Evolutionary conservation across 805 yeast genomes (phyloP), one percentile per base, ranked within the genome.

Genomic region (Kregervanrija pseudodelftensis): DNA sequence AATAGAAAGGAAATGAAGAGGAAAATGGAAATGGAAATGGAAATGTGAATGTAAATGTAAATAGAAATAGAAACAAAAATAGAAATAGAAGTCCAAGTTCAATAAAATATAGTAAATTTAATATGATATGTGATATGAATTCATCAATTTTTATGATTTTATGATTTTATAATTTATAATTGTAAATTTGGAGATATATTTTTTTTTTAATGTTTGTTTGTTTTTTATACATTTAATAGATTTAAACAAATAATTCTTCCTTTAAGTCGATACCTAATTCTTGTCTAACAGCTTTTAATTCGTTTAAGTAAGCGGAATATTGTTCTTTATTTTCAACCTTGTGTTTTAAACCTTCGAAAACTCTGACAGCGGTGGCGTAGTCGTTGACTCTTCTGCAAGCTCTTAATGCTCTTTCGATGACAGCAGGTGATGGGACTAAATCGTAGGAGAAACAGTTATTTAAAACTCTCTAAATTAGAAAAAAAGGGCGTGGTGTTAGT

Each of bases 351-450:
- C 95, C 98, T 76, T 91, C 99, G 61, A 93, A 93, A 46, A 95
- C 96, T 74, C 99, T 86, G 57, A 89, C 93, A 45, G 99, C 99
- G 49, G 98, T 90, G 50, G 99, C 96, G 73, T 87, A 87, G 74
- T 93, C 99, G 71, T 93, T 88, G 56, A 93, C 98, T 73, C 98
- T 87, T 82, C 99, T 90, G 59, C 97, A 90, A 40, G 99, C 99
- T 73, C 86, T 82, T 65, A 93, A 77, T 40, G 99, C 99, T 71
- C 85, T 86, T 72, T 87, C 96, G 63, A 93, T 77, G 51, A 93
- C 98, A 50, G 85, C 79, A 55, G 99, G 99, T 30, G 99, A 91
- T 56, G 99, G 99, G 46, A 93, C 99, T 69, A 93, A 80, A 72
- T 93, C 99, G 76, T 93, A 93, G 12, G 98, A 86, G 76, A 93